Base-by-base conservation (phyloP, 192 early-diverging fungal genomes). In the Podila horticola region DNA sequence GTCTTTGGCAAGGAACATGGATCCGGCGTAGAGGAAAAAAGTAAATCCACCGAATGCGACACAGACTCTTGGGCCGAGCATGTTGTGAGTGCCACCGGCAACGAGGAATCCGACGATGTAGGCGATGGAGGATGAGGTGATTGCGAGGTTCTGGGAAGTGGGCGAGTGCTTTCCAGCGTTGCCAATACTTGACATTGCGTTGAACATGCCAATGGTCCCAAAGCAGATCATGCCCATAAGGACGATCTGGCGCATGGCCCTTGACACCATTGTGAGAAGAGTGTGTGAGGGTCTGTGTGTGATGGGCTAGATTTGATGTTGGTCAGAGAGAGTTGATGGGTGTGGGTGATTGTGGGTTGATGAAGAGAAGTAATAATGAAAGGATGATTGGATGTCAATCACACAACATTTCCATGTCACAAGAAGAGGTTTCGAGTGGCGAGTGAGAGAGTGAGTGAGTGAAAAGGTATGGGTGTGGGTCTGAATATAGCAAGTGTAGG, bases 21-120 rank as follows among this genome's bases (percentile, higher is more conserved):
- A 92, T 36, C 87, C 95, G 20, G 92, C 90, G 85, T 96, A 96
- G 58, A 96, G 85, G 31, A 92, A 91, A 79, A 94, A 96, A 60
- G 90, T 86, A 62, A 92, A 84, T 55, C 90, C 93, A 63, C 91
- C 93, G 55, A 87, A 65, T 29, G 88, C 86, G 64, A 93, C 91
- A 45, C 91, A 86, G 74, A 83, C 81, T 60, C 90, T 82, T 65
- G 91, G 91, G 30, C 94, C 94, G 50, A 91, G 86, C 52, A 95
- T 91, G 71, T 96, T 96, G 84, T 93, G 91, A 28, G 92, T 84
- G 20, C 88, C 88, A 58, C 93, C 94, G 34, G 92, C 93, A 48
- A 92, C 69, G 5, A 96, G 83, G 58, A 92, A 93, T 63, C 93
- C 93, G 33, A 95, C 75, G 61, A 93, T 89, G 66, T 95, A 96